phyloP scores from a whole-genome alignment of 2,329 filamentous ascomycete genomes.

The Arachnomyces sp. region DNA sequence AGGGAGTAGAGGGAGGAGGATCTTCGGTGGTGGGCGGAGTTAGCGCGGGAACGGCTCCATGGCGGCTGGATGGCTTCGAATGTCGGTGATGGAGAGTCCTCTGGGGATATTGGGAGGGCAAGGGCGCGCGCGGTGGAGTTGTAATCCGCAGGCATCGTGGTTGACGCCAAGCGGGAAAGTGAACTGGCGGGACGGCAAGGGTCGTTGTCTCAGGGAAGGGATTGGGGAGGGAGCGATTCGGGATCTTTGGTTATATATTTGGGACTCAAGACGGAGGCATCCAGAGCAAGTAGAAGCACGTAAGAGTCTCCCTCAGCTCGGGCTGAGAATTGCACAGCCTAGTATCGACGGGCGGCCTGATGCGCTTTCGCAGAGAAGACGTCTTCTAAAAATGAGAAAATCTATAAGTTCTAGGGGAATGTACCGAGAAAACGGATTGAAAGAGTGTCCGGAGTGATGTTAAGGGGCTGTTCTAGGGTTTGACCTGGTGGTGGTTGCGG shows the following conservation, averaged over 20 bases:
- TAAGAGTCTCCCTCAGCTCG: background rate
- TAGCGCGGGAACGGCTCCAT: slow-evolving; percentile 43
- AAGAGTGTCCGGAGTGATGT: too few species aligned
- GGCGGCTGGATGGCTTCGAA: slow-evolving; percentile 36
- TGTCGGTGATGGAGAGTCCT: slow-evolving; percentile 38
- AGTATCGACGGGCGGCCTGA: slow-evolving; percentile 17
- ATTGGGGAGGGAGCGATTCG: too few species aligned
- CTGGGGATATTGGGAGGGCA: slow-evolving; percentile 42
- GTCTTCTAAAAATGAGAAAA: too few species aligned
- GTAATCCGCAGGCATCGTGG: slow-evolving; percentile 41
- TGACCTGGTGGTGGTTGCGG: background rate
- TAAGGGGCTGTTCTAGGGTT: too few species aligned
- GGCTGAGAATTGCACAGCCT: slow-evolving; percentile 3
- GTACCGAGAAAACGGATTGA: too few species aligned
- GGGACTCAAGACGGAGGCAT: too few species aligned
- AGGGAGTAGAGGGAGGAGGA: slow-evolving; percentile 31
- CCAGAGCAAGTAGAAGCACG: background rate
- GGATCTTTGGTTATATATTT: too few species aligned
- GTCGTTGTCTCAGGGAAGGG: too few species aligned
- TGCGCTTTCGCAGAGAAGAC: too few species aligned
- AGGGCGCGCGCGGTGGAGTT: slow-evolving; percentile 45
- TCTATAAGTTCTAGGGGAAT: too few species aligned
- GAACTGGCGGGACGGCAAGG: background rate
- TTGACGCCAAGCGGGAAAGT: background rate
- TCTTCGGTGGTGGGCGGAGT: slow-evolving; percentile 12